phyloP scores from a whole-genome alignment of 306 rosid species.

The Hippophae tibetana region DNA sequence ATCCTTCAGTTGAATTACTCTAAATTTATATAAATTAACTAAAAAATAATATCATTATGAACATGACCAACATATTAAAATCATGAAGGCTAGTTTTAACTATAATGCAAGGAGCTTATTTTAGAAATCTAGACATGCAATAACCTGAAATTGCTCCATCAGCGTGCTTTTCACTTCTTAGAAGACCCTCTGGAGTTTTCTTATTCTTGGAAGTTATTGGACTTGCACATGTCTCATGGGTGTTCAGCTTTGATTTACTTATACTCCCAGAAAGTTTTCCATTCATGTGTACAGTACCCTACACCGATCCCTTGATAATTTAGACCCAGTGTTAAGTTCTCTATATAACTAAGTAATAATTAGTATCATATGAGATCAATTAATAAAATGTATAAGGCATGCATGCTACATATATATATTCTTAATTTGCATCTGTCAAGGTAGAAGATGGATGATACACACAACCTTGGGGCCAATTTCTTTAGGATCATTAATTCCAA shows the following conservation, averaged over 20 bases:
- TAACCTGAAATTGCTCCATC: slow-evolving; percentile 6
- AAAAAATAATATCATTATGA: not conserved
- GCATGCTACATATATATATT: not conserved
- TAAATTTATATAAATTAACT: not conserved
- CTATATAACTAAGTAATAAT: too few species aligned
- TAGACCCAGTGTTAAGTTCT: too few species aligned
- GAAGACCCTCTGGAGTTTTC: not conserved
- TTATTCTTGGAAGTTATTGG: not conserved
- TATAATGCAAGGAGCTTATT: not conserved
- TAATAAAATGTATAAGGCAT: not conserved
- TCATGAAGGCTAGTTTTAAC: not conserved
- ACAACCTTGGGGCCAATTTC: slow-evolving; percentile 1
- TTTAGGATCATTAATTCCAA: slow-evolving; percentile 4
- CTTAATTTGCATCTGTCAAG: slow-evolving; percentile 24
- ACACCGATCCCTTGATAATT: too few species aligned
- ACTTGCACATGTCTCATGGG: too few species aligned
- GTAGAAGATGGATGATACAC: slow-evolving; percentile 1
- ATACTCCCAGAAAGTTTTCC: too few species aligned
- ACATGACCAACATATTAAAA: too few species aligned
- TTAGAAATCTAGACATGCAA: not conserved
- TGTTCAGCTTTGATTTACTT: too few species aligned
- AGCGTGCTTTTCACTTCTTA: not conserved
- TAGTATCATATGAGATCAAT: not conserved
- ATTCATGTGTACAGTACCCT: too few species aligned
- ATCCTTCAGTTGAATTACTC: not conserved